phyloP scores from a whole-genome alignment of 495 filamentous ascomycete genomes.

The Aspergillus mulundensis region DNA sequence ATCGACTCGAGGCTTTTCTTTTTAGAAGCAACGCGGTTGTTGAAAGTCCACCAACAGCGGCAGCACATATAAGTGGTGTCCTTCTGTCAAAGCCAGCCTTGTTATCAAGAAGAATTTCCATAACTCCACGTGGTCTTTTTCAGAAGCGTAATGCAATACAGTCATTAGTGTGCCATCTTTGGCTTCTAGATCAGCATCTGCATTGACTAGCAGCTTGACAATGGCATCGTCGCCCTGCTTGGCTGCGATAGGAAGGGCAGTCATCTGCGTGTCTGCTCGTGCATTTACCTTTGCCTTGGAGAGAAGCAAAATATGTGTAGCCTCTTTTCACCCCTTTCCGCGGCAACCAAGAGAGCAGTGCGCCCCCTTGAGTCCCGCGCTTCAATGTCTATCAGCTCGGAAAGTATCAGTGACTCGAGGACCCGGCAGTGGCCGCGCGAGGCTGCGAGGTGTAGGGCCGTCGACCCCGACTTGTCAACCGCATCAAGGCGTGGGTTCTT shows the following conservation, averaged over 20 bases:
- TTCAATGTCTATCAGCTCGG: constrained; percentile 13
- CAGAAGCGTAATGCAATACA: no score
- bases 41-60: no score
- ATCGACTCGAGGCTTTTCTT: constrained; percentile 12
- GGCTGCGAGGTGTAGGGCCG: constrained; percentile 43
- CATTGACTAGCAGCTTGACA: constrained; percentile 27
- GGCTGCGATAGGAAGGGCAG: constrained; percentile 38
- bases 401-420: constrained; percentile 29
- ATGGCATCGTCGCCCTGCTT: constrained; percentile 33
- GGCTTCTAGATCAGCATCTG: constrained; percentile 34
- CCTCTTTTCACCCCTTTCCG: constrained; percentile 9
- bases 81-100: no score
- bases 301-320: constrained; percentile 19
- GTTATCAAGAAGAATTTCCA: no score
- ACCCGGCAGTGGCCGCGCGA: constrained; percentile 38
- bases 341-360: no score
- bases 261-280: constrained; percentile 34
- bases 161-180: no score
- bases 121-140: no score
- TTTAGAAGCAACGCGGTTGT: no score
- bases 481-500: constrained; percentile 33
- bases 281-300: constrained; percentile 34
- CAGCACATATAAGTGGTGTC: no score
- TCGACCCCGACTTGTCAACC: constrained; percentile 32
- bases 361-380: no score